Percentiles rank a stretch among this genome's conserved stretches.
Conservation (phyloP, 352 stramenopile species). For the Globisporangium mamillatum region DNA sequence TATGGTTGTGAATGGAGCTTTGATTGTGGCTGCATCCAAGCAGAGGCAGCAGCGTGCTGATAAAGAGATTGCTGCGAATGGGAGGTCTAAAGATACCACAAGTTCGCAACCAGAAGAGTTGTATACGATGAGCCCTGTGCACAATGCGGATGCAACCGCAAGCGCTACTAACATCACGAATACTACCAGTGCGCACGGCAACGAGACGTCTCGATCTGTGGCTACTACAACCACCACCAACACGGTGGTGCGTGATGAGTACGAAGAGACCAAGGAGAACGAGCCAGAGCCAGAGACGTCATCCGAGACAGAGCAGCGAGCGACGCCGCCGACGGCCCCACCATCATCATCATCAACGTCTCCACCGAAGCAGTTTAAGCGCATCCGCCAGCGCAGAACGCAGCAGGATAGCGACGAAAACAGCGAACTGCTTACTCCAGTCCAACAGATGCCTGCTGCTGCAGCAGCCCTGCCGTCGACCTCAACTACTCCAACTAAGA, state of each 20-base stretch:
- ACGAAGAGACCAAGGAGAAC: constrained; percentile 16
- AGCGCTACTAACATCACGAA: neutral
- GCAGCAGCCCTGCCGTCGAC: neutral
- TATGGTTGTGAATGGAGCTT: neutral
- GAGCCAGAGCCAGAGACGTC: neutral
- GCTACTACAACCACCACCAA: neutral
- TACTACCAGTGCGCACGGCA: neutral
- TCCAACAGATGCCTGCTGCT: neutral
- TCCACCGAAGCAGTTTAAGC: constrained; percentile 8
- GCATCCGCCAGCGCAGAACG: neutral
- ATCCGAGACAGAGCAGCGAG: neutral
- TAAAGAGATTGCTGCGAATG: neutral
- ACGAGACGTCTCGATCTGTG: neutral
- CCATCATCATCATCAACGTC: neutral
- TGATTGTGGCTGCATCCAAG: neutral
- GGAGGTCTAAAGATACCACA: neutral
- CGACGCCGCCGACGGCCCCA: neutral
- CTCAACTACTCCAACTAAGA: neutral
- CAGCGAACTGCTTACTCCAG: neutral
- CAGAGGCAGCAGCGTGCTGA: neutral
- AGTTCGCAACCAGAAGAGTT: constrained; percentile 4
- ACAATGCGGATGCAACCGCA: neutral
- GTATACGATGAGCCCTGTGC: constrained; percentile 1
- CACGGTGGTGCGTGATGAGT: neutral
- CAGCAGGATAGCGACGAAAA: constrained; percentile 5